phyloP scores from a whole-genome alignment of 331 rosid genomes.

The Quercus lobata region DNA sequence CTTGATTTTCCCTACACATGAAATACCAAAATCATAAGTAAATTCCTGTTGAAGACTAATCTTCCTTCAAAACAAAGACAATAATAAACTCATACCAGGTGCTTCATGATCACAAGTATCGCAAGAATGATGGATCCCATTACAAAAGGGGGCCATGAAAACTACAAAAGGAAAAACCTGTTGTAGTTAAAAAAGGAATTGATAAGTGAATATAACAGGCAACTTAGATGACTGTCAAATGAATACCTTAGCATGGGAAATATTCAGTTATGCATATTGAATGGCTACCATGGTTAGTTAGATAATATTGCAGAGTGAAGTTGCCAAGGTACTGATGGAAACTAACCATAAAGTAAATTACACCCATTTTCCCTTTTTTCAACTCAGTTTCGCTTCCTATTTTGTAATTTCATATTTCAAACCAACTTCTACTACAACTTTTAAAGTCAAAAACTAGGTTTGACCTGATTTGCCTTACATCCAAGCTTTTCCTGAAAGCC shows the following conservation, averaged over 20 bases:
- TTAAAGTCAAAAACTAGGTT: neutral
- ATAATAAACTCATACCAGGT: conserved; percentile 58
- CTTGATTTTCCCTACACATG: conserved; percentile 78
- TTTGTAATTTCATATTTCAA: neutral
- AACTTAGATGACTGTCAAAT: neutral
- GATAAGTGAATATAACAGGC: conserved; percentile 11
- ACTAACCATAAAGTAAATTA: conserved; percentile 3
- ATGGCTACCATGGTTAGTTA: neutral
- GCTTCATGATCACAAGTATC: conserved; percentile 78
- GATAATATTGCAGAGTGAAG: neutral
- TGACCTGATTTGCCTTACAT: neutral
- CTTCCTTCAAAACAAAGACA: conserved; percentile 21
- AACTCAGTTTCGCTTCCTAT: neutral
- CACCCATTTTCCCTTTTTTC: neutral
- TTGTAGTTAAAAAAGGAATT: conserved; percentile 26
- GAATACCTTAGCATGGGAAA: neutral
- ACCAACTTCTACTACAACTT: neutral
- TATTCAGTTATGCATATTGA: neutral
- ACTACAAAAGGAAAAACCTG: conserved; percentile 55
- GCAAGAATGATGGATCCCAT: conserved; percentile 81
- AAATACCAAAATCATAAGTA: conserved; percentile 20
- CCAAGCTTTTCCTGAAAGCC: neutral
- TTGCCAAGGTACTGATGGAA: neutral
- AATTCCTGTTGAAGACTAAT: conserved; percentile 24
- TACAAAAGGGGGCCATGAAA: conserved; percentile 89